Evolutionary conservation across 192 early-diverging fungal species (phyloP).

Genomic region (Mortierella antarctica): DNA sequence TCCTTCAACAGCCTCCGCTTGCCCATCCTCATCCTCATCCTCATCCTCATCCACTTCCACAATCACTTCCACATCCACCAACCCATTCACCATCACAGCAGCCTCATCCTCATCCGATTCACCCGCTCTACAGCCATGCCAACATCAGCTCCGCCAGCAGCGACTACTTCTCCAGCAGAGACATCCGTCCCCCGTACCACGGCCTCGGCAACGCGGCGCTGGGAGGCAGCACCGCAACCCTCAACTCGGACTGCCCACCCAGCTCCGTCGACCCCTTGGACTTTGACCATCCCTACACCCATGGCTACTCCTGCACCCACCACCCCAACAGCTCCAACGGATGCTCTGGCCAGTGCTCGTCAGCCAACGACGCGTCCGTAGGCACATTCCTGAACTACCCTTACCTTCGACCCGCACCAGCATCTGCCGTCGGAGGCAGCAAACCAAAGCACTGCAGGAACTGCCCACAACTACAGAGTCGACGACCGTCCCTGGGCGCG

Average conservation of each 20-base stretch:
- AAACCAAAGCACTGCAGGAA: constrained; percentile 12
- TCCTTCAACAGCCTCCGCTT: too few species aligned
- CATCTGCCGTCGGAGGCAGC: constrained; percentile 16
- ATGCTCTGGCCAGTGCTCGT: constrained; percentile 13
- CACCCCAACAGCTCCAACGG: constrained; percentile 1
- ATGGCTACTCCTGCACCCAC: not conserved
- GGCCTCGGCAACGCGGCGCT: not conserved
- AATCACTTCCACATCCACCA: not conserved
- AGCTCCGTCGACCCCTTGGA: constrained; percentile 25
- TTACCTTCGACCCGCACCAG: constrained; percentile 4
- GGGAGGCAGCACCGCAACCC: not conserved
- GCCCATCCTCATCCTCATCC: too few species aligned
- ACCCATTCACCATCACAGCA: not conserved
- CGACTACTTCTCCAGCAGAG: constrained; percentile 14
- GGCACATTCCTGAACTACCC: constrained; percentile 9
- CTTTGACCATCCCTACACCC: not conserved
- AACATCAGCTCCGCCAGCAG: constrained; percentile 8
- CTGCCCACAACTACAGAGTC: constrained; percentile 6
- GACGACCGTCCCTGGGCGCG: constrained; percentile 10
- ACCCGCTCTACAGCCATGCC: constrained; percentile 16
- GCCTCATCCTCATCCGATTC: not conserved
- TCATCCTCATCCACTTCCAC: too few species aligned
- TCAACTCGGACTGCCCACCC: constrained; percentile 12
- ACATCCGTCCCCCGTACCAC: not conserved
- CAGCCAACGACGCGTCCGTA: constrained; percentile 18